Conservation (phyloP, 352 stramenopile genomes). For the Phytophthora idaei region DNA sequence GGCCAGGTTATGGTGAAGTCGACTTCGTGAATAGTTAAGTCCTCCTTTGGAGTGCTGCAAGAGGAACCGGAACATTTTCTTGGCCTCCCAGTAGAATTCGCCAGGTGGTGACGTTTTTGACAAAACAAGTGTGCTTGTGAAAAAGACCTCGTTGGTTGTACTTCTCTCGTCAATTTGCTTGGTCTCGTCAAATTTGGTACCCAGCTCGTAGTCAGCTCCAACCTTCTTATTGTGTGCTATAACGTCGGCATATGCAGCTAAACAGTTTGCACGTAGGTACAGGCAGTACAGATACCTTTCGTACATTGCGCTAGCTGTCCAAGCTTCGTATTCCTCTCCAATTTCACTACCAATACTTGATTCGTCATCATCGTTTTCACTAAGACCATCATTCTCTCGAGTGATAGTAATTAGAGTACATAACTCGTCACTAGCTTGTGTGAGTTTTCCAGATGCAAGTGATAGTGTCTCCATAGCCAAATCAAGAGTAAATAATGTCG, state of each 20-base stretch:
- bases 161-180: slow-evolving; percentile 25
- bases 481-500: slow-evolving; percentile 45
- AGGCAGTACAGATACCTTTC: slow-evolving; percentile 57
- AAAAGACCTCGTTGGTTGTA: slow-evolving; percentile 16
- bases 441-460: slow-evolving; percentile 62
- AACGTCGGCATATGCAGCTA: slow-evolving; percentile 60
- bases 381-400: slow-evolving; percentile 12
- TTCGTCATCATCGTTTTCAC: slow-evolving; percentile 19
- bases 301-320: slow-evolving; percentile 25
- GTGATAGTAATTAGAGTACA: slow-evolving; percentile 15
- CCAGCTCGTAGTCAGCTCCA: slow-evolving; percentile 57
- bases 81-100: slow-evolving; percentile 67
- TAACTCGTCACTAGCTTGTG: slow-evolving; percentile 41
- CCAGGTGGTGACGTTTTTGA: slow-evolving; percentile 47
- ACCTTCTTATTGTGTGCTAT: slow-evolving; percentile 47
- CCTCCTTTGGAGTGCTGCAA: slow-evolving; percentile 24
- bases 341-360: slow-evolving; percentile 14
- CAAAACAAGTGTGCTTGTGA: slow-evolving; percentile 30
- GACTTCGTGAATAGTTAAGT: slow-evolving; percentile 26
- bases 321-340: slow-evolving; percentile 13
- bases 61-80: slow-evolving; percentile 56
- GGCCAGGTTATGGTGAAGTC: slow-evolving; percentile 42
- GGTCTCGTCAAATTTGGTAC: slow-evolving; percentile 51
- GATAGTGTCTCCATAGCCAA: slow-evolving; percentile 69
- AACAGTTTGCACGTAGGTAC: slow-evolving; percentile 54